Evolutionary conservation across 2,329 filamentous ascomycete genomes (phyloP).

Genomic region (Alternaria incomplexa): DNA sequence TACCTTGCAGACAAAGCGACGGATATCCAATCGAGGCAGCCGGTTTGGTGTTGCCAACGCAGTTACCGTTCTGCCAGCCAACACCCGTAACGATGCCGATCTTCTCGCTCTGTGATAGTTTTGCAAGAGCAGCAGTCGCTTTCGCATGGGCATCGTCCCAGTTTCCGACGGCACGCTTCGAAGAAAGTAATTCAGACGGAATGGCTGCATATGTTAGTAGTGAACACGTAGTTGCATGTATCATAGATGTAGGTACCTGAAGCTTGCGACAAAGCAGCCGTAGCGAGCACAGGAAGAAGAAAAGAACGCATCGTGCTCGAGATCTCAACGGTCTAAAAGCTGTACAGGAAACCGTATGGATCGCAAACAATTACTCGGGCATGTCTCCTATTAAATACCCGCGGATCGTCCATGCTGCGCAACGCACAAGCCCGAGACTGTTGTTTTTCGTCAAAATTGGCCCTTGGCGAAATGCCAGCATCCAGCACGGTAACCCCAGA

Average conservation of each 20-base stretch:
- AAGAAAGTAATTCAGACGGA: conserved; percentile 18
- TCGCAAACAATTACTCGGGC: conserved; percentile 1
- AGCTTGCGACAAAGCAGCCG: conserved; percentile 26
- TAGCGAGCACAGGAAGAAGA: conserved; percentile 30
- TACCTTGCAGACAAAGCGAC: conserved; percentile 49
- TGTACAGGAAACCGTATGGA: background rate
- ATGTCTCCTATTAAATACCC: conserved; percentile 29
- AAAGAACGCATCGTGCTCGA: conserved; percentile 33
- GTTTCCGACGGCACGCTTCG: conserved; percentile 33
- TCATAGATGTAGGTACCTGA: conserved; percentile 19
- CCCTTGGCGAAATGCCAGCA: conserved; percentile 25
- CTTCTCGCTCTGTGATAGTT: conserved; percentile 50
- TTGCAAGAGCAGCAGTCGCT: conserved; percentile 48
- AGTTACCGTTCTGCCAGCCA: conserved; percentile 43
- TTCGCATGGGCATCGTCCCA: conserved; percentile 51
- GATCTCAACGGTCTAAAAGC: background rate
- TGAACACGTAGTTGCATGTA: background rate
- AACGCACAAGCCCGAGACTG: conserved; percentile 8
- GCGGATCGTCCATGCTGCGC: background rate
- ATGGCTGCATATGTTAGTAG: conserved; percentile 25
- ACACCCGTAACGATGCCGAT: conserved; percentile 47
- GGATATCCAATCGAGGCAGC: conserved; percentile 45
- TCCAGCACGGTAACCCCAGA: background rate
- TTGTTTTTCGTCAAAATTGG: conserved; percentile 19
- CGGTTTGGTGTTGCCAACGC: conserved; percentile 46